Evolutionary conservation across 768 basidiomycete species (phyloP).

Genomic region (Amanita thiersii): DNA sequence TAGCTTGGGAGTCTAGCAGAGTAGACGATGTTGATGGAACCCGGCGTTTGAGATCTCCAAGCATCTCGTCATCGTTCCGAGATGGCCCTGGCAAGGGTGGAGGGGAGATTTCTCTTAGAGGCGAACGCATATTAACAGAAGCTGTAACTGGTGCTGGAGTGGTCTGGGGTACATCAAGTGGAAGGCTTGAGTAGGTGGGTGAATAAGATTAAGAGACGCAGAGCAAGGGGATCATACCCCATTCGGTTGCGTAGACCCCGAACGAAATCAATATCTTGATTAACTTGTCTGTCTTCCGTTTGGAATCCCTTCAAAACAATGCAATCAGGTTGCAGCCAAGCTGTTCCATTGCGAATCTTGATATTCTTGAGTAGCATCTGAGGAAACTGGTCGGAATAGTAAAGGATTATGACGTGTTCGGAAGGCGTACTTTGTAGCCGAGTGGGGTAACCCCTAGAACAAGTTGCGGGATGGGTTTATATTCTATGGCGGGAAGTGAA

Average conservation of each 20-base stretch:
- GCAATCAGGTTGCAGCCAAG: slow-evolving; percentile 67
- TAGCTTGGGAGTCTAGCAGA: neutral
- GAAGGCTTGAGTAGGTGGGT: slow-evolving; percentile 14
- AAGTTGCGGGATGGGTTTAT: slow-evolving; percentile 53
- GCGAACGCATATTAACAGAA: slow-evolving; percentile 14
- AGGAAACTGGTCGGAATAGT: slow-evolving; percentile 1
- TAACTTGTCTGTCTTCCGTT: slow-evolving; percentile 55
- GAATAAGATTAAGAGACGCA: slow-evolving; percentile 14
- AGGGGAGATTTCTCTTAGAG: slow-evolving; percentile 20
- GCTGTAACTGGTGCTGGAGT: slow-evolving; percentile 9
- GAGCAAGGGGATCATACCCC: slow-evolving; percentile 40
- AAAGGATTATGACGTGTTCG: neutral
- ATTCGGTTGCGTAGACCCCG: slow-evolving; percentile 52
- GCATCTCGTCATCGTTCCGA: slow-evolving; percentile 7
- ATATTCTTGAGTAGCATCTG: slow-evolving; percentile 70
- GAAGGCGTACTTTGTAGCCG: slow-evolving; percentile 65
- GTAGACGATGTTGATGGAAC: slow-evolving; percentile 9
- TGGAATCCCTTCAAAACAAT: slow-evolving; percentile 52
- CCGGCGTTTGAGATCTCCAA: slow-evolving; percentile 9
- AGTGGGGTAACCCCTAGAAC: slow-evolving; percentile 69
- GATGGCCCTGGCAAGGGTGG: slow-evolving; percentile 11
- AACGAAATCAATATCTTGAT: slow-evolving; percentile 53
- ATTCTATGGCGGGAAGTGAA: slow-evolving; percentile 71
- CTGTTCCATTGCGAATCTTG: slow-evolving; percentile 58
- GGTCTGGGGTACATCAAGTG: slow-evolving; percentile 7